These are phyloP conservation scores for Paulownia fortunei DNA, from an alignment of 257 asterid species.

Conservation along the genomic window DNA sequence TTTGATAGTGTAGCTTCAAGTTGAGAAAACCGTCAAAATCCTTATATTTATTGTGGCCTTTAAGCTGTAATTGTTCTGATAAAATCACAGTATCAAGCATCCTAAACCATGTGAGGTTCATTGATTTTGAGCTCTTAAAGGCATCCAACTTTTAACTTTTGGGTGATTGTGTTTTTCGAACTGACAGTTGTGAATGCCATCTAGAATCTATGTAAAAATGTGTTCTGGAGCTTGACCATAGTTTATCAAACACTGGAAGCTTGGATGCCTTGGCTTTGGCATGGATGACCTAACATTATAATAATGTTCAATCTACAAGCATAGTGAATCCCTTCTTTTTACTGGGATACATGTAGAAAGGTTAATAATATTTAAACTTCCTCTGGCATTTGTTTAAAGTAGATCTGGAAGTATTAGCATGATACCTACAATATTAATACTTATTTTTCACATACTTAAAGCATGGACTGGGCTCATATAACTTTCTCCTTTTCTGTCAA, in stretches of 20 bases:
- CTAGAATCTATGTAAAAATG: neutral
- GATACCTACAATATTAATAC: neutral
- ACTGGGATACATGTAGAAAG: neutral
- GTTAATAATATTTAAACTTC: neutral
- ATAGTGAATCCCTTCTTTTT: neutral
- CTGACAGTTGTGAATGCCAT: neutral
- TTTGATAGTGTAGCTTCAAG: neutral
- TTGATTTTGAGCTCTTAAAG: neutral
- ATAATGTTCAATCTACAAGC: neutral
- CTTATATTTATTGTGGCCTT: neutral
- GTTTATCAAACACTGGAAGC: neutral
- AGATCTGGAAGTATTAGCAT: neutral
- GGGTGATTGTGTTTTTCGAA: neutral
- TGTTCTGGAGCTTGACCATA: neutral
- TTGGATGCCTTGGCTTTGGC: neutral
- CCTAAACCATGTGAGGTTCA: neutral
- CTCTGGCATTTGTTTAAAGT: neutral
- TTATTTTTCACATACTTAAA: neutral
- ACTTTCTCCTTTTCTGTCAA: slow-evolving; percentile 21
- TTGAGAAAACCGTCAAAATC: neutral
- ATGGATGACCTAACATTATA: neutral
- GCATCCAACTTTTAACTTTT: neutral
- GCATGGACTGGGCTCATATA: neutral
- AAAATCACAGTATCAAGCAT: neutral
- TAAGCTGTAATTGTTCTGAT: neutral